Percentiles rank a stretch among this genome's conserved stretches.
Evolutionary conservation across 129 eudicot genomes (phyloP).

Genomic region (Scalesia atractyloides): DNA sequence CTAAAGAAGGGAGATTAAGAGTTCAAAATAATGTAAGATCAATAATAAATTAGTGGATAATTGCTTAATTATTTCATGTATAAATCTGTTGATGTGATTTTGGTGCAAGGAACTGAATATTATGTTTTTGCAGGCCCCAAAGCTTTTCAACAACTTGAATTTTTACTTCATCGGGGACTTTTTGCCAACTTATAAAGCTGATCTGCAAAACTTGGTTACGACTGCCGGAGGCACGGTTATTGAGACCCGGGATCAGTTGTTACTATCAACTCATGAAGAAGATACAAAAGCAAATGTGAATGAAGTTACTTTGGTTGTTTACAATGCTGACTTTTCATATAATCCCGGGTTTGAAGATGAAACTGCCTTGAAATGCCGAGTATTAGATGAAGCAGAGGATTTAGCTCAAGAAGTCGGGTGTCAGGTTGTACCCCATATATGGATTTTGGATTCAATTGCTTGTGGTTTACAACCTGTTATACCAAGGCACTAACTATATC

Average conservation of each 20-base stretch:
- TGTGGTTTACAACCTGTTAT: slow-evolving; percentile 29
- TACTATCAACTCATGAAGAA: slow-evolving; percentile 9
- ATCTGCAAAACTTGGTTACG: slow-evolving; percentile 43
- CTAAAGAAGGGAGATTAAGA: slow-evolving; percentile 74
- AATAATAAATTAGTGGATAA: too few species aligned
- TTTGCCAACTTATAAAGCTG: slow-evolving; percentile 39
- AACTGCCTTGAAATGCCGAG: slow-evolving; percentile 26
- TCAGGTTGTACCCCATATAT: slow-evolving; percentile 50
- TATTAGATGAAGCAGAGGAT: slow-evolving; percentile 53
- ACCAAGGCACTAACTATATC: not conserved
- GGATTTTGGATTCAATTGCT: slow-evolving; percentile 81
- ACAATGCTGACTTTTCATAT: slow-evolving; percentile 43
- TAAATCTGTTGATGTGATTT: not conserved
- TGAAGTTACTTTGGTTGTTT: slow-evolving; percentile 44
- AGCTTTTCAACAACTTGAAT: slow-evolving; percentile 56
- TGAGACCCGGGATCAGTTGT: slow-evolving; percentile 35
- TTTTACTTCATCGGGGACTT: slow-evolving; percentile 71
- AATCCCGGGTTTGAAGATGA: slow-evolving; percentile 32
- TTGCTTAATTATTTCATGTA: not conserved
- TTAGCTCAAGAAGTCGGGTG: slow-evolving; percentile 43
- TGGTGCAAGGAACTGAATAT: not conserved
- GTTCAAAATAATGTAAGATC: slow-evolving; percentile 48
- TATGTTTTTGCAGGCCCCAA: slow-evolving; percentile 58
- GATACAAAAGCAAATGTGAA: slow-evolving; percentile 13
- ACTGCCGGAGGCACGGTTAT: slow-evolving; percentile 61